Evolutionary conservation across 179 eudicot genomes (phyloP), one percentile per base, ranked within the genome.

Genomic region (Beta corolliflora): DNA sequence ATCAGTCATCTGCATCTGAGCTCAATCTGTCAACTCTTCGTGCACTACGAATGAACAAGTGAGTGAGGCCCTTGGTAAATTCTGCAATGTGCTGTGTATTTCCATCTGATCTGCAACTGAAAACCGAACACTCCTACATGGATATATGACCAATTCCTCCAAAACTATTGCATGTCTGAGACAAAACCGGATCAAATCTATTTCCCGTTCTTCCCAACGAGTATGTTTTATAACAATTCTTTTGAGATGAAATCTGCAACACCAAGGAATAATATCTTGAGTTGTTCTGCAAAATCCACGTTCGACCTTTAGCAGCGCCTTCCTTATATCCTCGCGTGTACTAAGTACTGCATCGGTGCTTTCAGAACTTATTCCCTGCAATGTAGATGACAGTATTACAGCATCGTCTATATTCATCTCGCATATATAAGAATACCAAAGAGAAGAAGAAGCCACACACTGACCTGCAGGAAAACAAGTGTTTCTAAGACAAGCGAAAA

Each of bases 191-290:
- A 78, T 21, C 29, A 78, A 8, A 36, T 54, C 50, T 54, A 36
- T 0, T 41, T 78, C 75, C n/a, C 41, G 75, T 19, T 50, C 10
- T 19, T 29, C 9, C 53, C 19, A 41, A 19, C 9, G 8, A 50
- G 41, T 68, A 7, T 19, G 0, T 15, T 69, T 68, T 14, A 78
- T 78, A 0, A 55, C 44, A 19, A 78, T 68, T 67, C 36, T 67
- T 78, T 41, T 78, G 21, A 78, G 64, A 55, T 68, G 54, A 31
- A 54, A 53, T 64, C 29, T 67, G 53, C 16, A 78, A 78, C 81
- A 67, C 0, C 12, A 19, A 52, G 65, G 81, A 50, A 31, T 11
- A 29, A 16, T 48, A 48, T 6, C 19, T 53, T 66, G 29, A 66
- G 21, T 18, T 66, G 29, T 65, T 52, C 53, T 29, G 1, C 1